These are phyloP conservation scores for Collybia sp. DNA, from an alignment of 768 basidiomycete genomes.

Conservation along the genomic window DNA sequence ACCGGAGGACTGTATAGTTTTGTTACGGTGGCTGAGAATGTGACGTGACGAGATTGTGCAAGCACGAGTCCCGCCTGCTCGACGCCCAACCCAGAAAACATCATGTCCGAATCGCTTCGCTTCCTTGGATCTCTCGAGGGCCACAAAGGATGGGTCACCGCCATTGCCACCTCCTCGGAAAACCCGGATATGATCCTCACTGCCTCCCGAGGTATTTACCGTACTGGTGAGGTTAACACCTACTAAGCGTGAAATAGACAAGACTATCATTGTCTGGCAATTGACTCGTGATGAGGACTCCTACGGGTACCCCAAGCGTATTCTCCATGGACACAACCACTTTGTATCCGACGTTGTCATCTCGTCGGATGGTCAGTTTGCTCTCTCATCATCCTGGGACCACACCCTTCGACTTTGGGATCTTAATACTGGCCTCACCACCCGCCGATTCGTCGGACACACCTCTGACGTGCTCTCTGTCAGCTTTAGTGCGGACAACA, in stretches of 20 bases:
- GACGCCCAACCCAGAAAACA: conserved; percentile 27
- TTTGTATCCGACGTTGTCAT: conserved; percentile 99
- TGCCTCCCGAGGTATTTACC: conserved; percentile 83
- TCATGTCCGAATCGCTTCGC: conserved; percentile 82
- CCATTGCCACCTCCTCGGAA: conserved; percentile 96
- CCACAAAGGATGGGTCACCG: conserved; percentile 97
- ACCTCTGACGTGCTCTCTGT: conserved; percentile 97
- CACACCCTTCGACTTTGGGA: conserved; percentile 99
- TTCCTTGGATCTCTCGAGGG: conserved; percentile 90
- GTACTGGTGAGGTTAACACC: background rate
- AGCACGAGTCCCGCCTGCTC: conserved; percentile 24
- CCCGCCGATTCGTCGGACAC: conserved; percentile 97
- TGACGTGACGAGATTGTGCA: conserved; percentile 29
- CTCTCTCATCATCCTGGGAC: conserved; percentile 99
- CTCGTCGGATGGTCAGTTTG: conserved; percentile 99
- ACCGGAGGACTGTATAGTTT: conserved; percentile 55
- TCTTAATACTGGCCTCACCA: conserved; percentile 94
- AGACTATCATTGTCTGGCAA: conserved; percentile 99
- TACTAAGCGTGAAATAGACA: conserved; percentile 58
- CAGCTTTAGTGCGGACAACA: conserved; percentile 99
- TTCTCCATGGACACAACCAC: conserved; percentile 98
- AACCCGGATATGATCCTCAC: conserved; percentile 99
- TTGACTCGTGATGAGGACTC: conserved; percentile 88
- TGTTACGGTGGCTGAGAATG: conserved; percentile 59
- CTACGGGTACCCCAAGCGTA: conserved; percentile 96